Evolutionary conservation across 352 stramenopile genomes (phyloP), one percentile per base, ranked within the genome.

Genomic region (Pythium chondricola): DNA sequence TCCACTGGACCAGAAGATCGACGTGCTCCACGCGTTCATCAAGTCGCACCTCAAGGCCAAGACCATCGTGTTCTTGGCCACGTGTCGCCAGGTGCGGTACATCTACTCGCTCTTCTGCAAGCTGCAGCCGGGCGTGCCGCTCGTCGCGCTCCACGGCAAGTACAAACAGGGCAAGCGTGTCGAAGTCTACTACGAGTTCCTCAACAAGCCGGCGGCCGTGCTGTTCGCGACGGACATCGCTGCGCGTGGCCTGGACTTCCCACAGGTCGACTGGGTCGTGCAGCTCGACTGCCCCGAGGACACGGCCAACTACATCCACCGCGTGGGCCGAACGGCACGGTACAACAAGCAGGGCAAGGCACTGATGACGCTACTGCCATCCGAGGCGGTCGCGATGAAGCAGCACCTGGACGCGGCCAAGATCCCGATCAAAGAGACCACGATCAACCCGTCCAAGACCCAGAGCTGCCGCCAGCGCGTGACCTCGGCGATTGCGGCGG

Each of bases 171-270:
- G 89, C 8, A 98, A 97, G 59, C 88, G 97, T 32, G 97, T 97
- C 9, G 87, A 98, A 57, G 94, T 99, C 31, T 99, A 99, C 75
- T 98, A 98, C 55, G 96, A 99, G 61, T 99, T 98, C 66, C 59
- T 98, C 17, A 93, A 93, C 75, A 93, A 92, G 20, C 82, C 82
- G 0, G 76, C 84, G n/a, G 79, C 75, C 13, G 95, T 99, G 31
- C 57, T 99, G 10, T 98, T 99, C 65, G 93, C 94, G 5, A 99
- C 97, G 0, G 97, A 99, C 67, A 97, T 99, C 48, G 97, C 96
- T 0, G 90, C 96, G 6, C 79, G 97, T 32, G 97, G 97, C 24
- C 76, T 99, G 17, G 97, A 99, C 58, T 99, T 99, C 71, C 96
- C 96, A 10, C 74, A 88, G 30, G 95, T 99, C 16, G 96, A 99